Evolutionary conservation across 1,284 basidiomycete genomes (phyloP).

Genomic region (Tausonia pullulans): DNA sequence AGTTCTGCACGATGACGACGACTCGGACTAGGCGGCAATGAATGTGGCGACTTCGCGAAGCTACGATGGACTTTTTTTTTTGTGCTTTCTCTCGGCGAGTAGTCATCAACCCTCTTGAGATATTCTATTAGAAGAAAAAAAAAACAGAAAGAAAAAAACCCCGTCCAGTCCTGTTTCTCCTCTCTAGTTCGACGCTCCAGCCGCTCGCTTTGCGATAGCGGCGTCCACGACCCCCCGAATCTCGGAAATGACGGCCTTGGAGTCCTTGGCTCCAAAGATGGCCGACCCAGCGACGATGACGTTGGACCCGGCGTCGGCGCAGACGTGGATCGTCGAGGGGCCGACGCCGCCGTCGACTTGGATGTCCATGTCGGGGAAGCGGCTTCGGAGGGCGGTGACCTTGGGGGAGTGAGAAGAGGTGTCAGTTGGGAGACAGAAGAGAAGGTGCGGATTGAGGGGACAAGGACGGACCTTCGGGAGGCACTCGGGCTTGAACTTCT

Average conservation of each 20-base stretch:
- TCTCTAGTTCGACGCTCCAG: background rate
- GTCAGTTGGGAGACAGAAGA: background rate
- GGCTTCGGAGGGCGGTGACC: conserved; percentile 76
- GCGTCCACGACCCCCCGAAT: conserved; percentile 61
- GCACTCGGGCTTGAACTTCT: conserved; percentile 91
- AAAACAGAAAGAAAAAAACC: no score
- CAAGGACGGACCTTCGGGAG: conserved; percentile 51
- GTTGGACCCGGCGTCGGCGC: conserved; percentile 89
- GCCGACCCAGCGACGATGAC: conserved; percentile 98
- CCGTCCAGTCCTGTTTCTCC: no score
- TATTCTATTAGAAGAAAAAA: no score
- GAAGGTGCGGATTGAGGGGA: background rate
- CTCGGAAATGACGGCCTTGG: conserved; percentile 61
- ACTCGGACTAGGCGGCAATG: no score
- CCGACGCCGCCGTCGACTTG: conserved; percentile 97
- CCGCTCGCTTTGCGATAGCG: conserved; percentile 35
- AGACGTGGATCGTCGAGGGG: conserved; percentile 75
- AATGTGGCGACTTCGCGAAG: no score
- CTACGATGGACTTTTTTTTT: no score
- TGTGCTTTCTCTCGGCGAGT: no score
- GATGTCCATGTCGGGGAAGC: conserved; percentile 85
- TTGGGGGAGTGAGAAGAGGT: conserved; percentile 19
- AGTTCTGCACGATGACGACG: no score
- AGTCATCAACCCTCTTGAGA: no score
- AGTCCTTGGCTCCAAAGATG: conserved; percentile 71